A percentile compares a stretch with the other conserved stretches of the same genome.
Evolutionary conservation across 176 grass and related monocot genomes (phyloP).

Genomic region (Alloteropsis semialata): DNA sequence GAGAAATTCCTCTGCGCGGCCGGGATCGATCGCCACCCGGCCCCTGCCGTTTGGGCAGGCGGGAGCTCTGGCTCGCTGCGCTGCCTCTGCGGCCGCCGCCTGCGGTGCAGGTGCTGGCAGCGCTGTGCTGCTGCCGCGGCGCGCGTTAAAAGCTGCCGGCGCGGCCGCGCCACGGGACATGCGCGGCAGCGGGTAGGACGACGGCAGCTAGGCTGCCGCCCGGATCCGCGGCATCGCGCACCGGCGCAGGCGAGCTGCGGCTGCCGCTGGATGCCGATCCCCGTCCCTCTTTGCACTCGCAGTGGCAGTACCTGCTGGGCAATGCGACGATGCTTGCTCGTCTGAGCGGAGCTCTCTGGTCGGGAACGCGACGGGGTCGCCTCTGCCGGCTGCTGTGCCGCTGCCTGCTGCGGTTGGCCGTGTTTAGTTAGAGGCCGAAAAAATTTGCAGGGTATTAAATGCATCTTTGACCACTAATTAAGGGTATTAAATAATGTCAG

Average conservation of each 20-base stretch:
- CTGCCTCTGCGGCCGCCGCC: constrained; percentile 32
- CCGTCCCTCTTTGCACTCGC: background rate
- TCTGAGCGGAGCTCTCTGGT: too few species aligned
- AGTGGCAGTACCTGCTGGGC: background rate
- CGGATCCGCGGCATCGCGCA: constrained; percentile 14
- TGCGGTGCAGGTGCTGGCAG: constrained; percentile 10
- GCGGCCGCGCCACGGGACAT: background rate
- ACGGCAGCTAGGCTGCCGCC: background rate
- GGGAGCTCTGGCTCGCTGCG: background rate
- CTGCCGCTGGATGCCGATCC: background rate
- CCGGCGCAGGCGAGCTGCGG: background rate
- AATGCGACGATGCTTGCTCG: background rate
- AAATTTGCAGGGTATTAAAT: too few species aligned
- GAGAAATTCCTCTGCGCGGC: constrained; percentile 49
- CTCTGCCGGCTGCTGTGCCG: too few species aligned
- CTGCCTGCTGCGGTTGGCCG: background rate
- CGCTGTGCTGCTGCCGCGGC: background rate
- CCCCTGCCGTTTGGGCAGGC: background rate
- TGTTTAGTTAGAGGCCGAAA: too few species aligned
- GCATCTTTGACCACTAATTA: too few species aligned
- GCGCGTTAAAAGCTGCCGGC: background rate
- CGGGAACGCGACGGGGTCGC: background rate
- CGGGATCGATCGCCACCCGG: constrained; percentile 19
- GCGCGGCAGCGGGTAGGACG: background rate
- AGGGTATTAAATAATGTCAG: too few species aligned